Base-by-base conservation (phyloP, 225 moss, liverwort and hornwort genomes). In the Pleurozium schreberi region DNA sequence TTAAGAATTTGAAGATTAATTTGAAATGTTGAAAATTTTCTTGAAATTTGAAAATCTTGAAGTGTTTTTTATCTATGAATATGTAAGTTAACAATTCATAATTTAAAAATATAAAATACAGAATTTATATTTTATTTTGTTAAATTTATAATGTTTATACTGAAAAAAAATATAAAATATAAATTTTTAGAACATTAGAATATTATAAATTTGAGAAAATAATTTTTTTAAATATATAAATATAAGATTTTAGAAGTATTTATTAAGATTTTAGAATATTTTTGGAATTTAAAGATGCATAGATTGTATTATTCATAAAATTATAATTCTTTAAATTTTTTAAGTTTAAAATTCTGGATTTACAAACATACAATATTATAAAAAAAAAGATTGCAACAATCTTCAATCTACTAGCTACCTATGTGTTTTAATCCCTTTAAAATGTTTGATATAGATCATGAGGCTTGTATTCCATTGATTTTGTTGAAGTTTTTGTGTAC, bases 371-470 rank as follows among this genome's bases (percentile, higher is more conserved):
- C 2, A 2, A 36, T 14, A 34, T 52, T 53, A 23, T 4, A 6
- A 10, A 1, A 53, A 25, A 55, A 6, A 10, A 0, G 6, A 55
- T n/a, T n/a, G 5, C n/a, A 78, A 10, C 6, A 17, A 9, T 0
- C 11, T 0, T n/a, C 11, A n/a, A n/a, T 26, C 0, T n/a, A 0
- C 1, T n/a, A 57, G 38, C 7, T 10, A 26, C 7, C 4, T 26
- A 2, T 25, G 4, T 18, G 7, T 58, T 58, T 33, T 16, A 57
- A 57, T 7, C 8, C 19, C 16, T 57, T 2, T 19, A 57, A 20
- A 8, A 57, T 20, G 19, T 57, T 57, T 20, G 20, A 20, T 57
- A 18, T 19, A 57, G 20, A 57, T 57, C 57, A 57, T 57, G 57
- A 57, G 6, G 18, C 55, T 5, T 55, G 17, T 55, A 5, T 55